phyloP scores from a whole-genome alignment of 163 green algal genomes.

The Volvox carteri region DNA sequence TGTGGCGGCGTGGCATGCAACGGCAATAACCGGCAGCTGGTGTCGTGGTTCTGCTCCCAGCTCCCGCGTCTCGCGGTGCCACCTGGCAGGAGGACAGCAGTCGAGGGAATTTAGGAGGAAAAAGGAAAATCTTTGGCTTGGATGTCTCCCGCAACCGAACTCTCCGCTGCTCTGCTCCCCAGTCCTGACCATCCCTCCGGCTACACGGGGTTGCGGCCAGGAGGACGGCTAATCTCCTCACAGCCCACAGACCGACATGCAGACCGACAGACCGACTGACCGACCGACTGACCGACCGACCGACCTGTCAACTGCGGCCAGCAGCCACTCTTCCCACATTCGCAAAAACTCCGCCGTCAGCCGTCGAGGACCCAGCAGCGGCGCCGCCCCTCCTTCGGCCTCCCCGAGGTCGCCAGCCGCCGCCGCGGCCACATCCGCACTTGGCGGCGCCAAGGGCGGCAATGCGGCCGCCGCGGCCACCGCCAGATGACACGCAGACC shows the following conservation, averaged over 20 bases:
- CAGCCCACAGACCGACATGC: no score
- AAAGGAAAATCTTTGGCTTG: no score
- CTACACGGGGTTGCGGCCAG: no score
- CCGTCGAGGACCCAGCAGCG: not conserved
- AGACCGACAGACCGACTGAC: no score
- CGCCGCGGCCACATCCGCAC: not conserved
- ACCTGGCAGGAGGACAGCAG: not conserved
- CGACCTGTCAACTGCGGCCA: slow-evolving; percentile 26
- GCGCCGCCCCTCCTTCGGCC: not conserved
- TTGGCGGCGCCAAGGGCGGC: slow-evolving; percentile 6
- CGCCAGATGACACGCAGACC: slow-evolving; percentile 14
- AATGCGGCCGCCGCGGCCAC: not conserved
- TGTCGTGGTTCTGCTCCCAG: not conserved
- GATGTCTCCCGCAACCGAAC: no score
- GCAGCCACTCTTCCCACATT: slow-evolving; percentile 26
- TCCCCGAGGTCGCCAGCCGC: not conserved
- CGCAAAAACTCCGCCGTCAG: slow-evolving; percentile 11
- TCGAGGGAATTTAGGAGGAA: not conserved
- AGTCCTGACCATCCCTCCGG: no score
- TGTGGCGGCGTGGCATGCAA: not conserved
- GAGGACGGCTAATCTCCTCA: no score
- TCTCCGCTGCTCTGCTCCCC: no score
- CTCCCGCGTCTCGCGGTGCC: not conserved
- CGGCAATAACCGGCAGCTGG: not conserved
- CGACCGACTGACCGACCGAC: no score